These are phyloP conservation scores for Lentinus brumalis DNA, from an alignment of 768 basidiomycete species.

Conservation along the genomic window DNA sequence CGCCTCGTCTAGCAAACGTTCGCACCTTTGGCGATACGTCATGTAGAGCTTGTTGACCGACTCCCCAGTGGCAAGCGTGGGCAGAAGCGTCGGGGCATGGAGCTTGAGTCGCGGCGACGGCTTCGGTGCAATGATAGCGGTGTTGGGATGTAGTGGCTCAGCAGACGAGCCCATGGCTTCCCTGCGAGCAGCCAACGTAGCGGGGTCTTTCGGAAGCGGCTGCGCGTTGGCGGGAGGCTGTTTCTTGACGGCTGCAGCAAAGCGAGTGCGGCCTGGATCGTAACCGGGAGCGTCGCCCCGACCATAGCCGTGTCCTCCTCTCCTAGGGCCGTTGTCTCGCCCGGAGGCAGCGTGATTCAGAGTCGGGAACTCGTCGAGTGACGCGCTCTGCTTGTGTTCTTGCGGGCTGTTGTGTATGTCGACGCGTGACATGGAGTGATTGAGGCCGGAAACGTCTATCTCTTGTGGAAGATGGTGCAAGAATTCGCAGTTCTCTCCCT, in stretches of 20 bases:
- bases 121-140: constrained; percentile 74
- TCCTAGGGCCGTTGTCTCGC: constrained; percentile 34
- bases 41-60: constrained; percentile 82
- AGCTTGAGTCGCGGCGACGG: constrained; percentile 86
- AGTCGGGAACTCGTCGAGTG: constrained; percentile 73
- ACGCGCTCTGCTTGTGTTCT: constrained; percentile 39
- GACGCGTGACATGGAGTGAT: constrained; percentile 66
- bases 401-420: constrained; percentile 53
- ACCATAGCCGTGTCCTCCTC: constrained; percentile 39
- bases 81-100: constrained; percentile 79
- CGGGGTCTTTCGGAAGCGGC: constrained; percentile 32
- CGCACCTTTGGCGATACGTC: constrained; percentile 65
- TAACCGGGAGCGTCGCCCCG: constrained; percentile 47
- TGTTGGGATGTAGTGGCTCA: constrained; percentile 64
- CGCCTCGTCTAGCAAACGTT: not conserved
- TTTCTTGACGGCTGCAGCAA: constrained; percentile 89
- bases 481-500: constrained; percentile 96
- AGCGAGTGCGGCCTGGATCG: constrained; percentile 88
- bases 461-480: constrained; percentile 89
- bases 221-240: constrained; percentile 29
- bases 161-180: constrained; percentile 61
- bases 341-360: constrained; percentile 43
- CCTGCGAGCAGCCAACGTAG: constrained; percentile 50
- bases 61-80: constrained; percentile 87
- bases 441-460: constrained; percentile 73